phyloP scores from a whole-genome alignment of 441 rosid species.

The Breynia disticha region DNA sequence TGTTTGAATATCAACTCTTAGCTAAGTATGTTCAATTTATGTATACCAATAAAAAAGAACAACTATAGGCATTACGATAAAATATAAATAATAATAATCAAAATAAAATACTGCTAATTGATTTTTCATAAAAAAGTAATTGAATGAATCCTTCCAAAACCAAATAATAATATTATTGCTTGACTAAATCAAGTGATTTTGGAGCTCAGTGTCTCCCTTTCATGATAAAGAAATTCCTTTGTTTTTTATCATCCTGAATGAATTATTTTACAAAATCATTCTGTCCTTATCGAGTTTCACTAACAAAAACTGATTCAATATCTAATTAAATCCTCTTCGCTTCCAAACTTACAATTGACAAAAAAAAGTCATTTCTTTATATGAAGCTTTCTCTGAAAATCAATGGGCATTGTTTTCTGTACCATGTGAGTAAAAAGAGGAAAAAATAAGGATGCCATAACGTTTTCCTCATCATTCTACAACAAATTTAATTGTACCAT shows the following conservation, averaged over 20 bases:
- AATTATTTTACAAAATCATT: constrained; percentile 40
- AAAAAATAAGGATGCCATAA: background rate
- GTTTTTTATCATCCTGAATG: constrained; percentile 43
- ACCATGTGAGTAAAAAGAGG: constrained; percentile 34
- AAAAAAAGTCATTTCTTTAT: constrained; percentile 50
- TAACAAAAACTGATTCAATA: constrained; percentile 48
- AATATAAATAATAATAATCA: too few species aligned
- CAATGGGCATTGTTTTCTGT: constrained; percentile 44
- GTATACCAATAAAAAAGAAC: too few species aligned
- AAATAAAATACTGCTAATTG: too few species aligned
- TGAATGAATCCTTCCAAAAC: too few species aligned
- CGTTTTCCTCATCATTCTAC: too few species aligned
- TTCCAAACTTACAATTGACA: constrained; percentile 49
- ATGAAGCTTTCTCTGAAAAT: constrained; percentile 37
- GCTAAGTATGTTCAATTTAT: too few species aligned
- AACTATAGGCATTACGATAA: too few species aligned
- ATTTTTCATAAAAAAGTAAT: too few species aligned
- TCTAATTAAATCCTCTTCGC: constrained; percentile 54
- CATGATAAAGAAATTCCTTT: constrained; percentile 40
- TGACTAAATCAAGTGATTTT: constrained; percentile 54
- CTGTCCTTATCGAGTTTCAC: constrained; percentile 39
- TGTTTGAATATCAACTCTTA: too few species aligned
- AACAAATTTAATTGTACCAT: too few species aligned
- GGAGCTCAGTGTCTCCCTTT: constrained; percentile 50
- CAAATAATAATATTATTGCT: too few species aligned